Base-by-base conservation (phyloP, 2,329 filamentous ascomycete species). In the Arthrinium phaeospermum region DNA sequence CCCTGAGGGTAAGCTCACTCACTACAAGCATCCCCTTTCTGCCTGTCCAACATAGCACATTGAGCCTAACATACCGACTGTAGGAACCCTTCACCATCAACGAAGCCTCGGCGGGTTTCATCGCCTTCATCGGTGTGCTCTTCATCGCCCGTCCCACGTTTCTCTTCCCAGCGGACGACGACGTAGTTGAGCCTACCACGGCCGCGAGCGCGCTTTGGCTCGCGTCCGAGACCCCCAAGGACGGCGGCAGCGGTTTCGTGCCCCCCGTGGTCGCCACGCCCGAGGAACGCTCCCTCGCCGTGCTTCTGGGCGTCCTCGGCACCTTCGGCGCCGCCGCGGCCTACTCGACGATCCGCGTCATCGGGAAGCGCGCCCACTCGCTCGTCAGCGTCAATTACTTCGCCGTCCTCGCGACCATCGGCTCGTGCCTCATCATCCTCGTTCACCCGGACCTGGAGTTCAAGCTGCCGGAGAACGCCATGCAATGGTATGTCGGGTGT, bases 301-400 rank as follows among this genome's bases (percentile, higher is more conserved):
- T 94, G 1, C 82, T 87, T 0, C 85, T 92, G 3, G 91, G 92
- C 0, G 85, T 95, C 70, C 73, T 94, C 0, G 94, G 94, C 0
- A 91, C 95, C 0, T 80, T 94, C 1, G 92, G 91, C 3, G 88
- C 91, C 0, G 90, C 92, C 0, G 87, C 87, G 0, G 93, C 93
- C 1, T 94, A 91, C 77, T 92, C 90, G 0, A 91, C 90, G 0
- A 94, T 96, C 73, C 87, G 93, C 12, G 89, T 93, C 78, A 94
- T 96, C 73, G 93, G 94, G 1, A 89, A 90, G 75, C 86, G 93
- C 27, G 91, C 92, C 0, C 93, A 96, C 79, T 91, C 94, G 0
- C 87, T 96, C 22, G 89, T 96, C 57, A 91, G 88, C 44, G 93
- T 96, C 10, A 95, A 93, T 74, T 96, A 95, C 80, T 95, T 96